These are phyloP conservation scores for Kalmanozyma brasiliensis DNA, from an alignment of 1,284 basidiomycete genomes.

Conservation along the genomic window DNA sequence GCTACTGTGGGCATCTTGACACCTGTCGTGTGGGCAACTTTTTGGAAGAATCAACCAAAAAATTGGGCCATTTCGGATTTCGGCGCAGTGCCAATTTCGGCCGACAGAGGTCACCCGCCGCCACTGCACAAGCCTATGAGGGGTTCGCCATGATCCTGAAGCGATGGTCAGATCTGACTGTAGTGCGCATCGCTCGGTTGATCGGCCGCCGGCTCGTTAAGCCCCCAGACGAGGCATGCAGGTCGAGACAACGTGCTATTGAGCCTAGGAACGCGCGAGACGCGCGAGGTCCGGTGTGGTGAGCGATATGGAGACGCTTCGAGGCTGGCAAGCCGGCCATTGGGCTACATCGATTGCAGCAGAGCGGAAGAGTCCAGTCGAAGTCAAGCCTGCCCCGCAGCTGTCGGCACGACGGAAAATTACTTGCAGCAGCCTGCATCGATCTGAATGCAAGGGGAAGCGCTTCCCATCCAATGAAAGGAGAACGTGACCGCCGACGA, in stretches of 20 bases:
- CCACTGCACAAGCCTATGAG: no score
- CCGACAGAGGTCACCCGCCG: slow-evolving; percentile 3
- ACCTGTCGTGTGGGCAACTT: slow-evolving; percentile 13
- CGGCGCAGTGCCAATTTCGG: background rate
- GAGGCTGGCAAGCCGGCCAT: background rate
- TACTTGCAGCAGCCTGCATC: no score
- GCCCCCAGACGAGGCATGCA: background rate
- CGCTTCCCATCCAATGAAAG: background rate
- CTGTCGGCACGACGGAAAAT: no score
- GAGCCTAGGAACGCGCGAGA: slow-evolving; percentile 27
- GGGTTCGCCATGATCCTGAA: background rate
- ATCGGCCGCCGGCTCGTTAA: background rate
- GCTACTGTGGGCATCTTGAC: background rate
- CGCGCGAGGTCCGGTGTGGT: no score
- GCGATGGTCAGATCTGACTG: no score
- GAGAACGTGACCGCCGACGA: slow-evolving; percentile 1
- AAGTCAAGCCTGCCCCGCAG: no score
- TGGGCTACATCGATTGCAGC: no score
- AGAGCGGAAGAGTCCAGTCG: no score
- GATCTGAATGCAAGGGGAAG: no score
- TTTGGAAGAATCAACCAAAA: slow-evolving; percentile 34
- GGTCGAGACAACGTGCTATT: slow-evolving; percentile 22
- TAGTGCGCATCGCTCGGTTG: no score
- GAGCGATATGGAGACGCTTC: slow-evolving; percentile 4
- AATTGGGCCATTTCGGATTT: slow-evolving; percentile 18